Evolutionary conservation across 805 yeast species (phyloP), one percentile per base, ranked within the genome.

Genomic region (Teunomyces aglyptinius): DNA sequence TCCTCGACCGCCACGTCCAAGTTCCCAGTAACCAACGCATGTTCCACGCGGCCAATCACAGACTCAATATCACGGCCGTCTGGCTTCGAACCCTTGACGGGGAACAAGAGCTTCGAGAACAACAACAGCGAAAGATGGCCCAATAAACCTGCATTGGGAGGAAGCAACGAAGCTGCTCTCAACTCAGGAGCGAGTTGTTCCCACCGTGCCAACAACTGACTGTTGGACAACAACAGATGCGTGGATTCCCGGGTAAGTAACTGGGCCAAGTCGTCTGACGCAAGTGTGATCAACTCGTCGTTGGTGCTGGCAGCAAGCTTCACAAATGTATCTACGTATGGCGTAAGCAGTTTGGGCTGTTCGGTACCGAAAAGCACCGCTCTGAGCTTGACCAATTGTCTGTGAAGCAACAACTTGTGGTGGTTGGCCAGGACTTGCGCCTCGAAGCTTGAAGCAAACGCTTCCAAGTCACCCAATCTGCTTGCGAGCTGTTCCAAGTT

Each of bases 131-230:
- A 78, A 36, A 90, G 65, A 67, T 94, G 97, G 26, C 97, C 98
- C 57, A 92, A 79, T 45, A 94, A 78, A 60, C 99, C 99, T 20
- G 99, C 96, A 60, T 92, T 88, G 56, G 95, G 96, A 46, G 98
- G 97, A 51, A 91, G 79, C 56, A 94, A 71, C 4, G 97, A 83
- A 6, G 95, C 91, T 26, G 89, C 81, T 66, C 96, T 84, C 61
- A 94, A 80, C 69, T 92, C 96, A 12, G 95, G 94, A 18, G 78
- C 83, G 49, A 94, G 76, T 45, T 83, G 71, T 53, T 82, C 80
- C 88, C 96, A 89, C 59, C 96, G 82, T 34, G 86, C 75, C 50
- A 85, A 77, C 39, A 90, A 75, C 68, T 90, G 96, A 22, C 89
- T 78, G 52, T 80, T 82, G 11, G 95, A 82, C 52, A 91, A 73